Conservation (phyloP, 495 filamentous ascomycete species). For the Podospora pseudopauciseta region DNA sequence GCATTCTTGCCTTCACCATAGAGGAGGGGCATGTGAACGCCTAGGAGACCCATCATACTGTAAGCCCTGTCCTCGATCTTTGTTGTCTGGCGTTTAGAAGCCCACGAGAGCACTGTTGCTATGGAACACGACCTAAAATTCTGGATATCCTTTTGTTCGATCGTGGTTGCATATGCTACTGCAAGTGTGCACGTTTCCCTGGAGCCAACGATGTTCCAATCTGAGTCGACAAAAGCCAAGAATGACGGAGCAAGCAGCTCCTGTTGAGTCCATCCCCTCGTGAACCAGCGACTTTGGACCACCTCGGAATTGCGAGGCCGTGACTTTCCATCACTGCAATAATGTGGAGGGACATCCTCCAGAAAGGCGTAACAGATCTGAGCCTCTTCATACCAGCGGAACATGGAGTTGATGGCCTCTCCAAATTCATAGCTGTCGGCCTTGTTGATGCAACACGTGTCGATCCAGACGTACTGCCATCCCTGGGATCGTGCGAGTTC, state of each 20-base stretch:
- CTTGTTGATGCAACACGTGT: constrained; percentile 45
- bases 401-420: constrained; percentile 50
- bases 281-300: not conserved
- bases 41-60: constrained; percentile 10
- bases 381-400: constrained; percentile 34
- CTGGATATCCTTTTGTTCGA: not conserved
- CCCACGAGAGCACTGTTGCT: constrained; percentile 5
- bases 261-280: not conserved
- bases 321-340: not conserved
- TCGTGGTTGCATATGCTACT: not conserved
- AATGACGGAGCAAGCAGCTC: not conserved
- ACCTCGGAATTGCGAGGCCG: not conserved
- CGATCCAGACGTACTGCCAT: constrained; percentile 36
- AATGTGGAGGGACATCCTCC: constrained; percentile 10
- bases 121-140: not conserved
- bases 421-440: constrained; percentile 36
- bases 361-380: constrained; percentile 32
- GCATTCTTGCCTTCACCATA: not conserved
- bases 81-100: constrained; percentile 7
- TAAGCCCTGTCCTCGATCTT: constrained; percentile 10
- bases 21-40: not conserved
- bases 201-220: not conserved
- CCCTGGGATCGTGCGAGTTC: not conserved
- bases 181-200: not conserved
- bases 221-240: not conserved